These are phyloP conservation scores for Oryza meyeriana DNA, from an alignment of 176 grass and related monocot genomes.

Conservation along the genomic window DNA sequence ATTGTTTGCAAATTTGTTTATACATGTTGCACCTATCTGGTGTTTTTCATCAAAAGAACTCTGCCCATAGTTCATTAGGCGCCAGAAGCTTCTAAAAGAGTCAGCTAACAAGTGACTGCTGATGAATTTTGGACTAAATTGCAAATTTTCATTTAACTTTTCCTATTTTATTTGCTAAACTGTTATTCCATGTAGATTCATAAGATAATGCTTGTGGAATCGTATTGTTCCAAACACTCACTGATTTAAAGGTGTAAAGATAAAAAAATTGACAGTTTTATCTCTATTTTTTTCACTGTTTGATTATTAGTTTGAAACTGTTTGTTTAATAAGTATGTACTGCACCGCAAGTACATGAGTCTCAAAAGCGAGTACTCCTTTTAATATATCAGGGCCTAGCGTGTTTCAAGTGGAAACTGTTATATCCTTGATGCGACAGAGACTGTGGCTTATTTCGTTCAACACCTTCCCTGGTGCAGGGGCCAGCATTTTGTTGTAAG, in stretches of 20 bases:
- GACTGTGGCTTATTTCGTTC: neutral
- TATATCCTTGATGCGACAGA: slow-evolving; percentile 5
- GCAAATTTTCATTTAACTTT: neutral
- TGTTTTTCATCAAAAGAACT: neutral
- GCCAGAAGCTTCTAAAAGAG: neutral
- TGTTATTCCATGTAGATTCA: neutral
- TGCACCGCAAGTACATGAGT: neutral
- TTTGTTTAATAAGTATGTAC: neutral
- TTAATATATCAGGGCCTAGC: neutral
- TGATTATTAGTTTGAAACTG: neutral
- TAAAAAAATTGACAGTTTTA: neutral
- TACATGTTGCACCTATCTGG: neutral
- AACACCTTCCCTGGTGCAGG: slow-evolving; percentile 7
- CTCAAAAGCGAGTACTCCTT: neutral
- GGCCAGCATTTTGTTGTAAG: neutral
- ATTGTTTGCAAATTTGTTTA: neutral
- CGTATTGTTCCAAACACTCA: neutral
- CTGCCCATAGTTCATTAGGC: neutral
- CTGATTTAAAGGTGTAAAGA: neutral
- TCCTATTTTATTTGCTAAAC: neutral
- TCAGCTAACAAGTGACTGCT: neutral
- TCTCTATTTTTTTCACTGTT: neutral
- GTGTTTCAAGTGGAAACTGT: slow-evolving; percentile 22
- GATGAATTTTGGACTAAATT: neutral
- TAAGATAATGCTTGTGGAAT: neutral